These are phyloP conservation scores for Ascosphaera pollenicola DNA, from an alignment of 2,329 filamentous ascomycete genomes.

Conservation along the genomic window DNA sequence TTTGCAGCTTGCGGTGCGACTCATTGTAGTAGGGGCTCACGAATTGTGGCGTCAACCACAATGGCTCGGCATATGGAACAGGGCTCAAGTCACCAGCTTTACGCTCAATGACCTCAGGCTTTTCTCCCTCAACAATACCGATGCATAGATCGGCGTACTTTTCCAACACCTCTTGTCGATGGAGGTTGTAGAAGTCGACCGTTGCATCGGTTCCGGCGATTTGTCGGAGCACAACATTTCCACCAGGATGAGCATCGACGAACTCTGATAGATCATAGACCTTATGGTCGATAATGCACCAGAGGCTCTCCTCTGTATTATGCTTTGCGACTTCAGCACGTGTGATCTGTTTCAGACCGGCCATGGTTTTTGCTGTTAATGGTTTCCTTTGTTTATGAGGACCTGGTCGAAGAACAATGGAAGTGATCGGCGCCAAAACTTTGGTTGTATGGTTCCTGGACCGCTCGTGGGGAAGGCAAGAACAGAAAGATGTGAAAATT, in stretches of 20 bases:
- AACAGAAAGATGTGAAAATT: no score
- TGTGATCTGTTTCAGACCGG: slow-evolving; percentile 11
- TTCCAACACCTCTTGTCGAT: slow-evolving; percentile 68
- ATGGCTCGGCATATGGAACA: slow-evolving; percentile 67
- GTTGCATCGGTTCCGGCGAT: slow-evolving; percentile 68
- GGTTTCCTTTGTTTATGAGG: no score
- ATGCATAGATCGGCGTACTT: slow-evolving; percentile 58
- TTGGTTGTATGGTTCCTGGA: no score
- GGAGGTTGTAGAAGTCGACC: slow-evolving; percentile 71
- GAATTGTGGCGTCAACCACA: slow-evolving; percentile 32
- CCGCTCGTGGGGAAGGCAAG: no score
- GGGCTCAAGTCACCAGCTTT: slow-evolving; percentile 48
- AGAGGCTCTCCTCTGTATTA: slow-evolving; percentile 52
- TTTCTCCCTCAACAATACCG: slow-evolving; percentile 54
- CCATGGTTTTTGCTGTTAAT: not conserved
- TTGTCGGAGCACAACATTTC: slow-evolving; percentile 56
- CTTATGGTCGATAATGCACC: slow-evolving; percentile 69
- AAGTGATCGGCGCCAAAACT: no score
- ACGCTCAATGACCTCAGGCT: slow-evolving; percentile 47
- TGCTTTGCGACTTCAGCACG: slow-evolving; percentile 48
- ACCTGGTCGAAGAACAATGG: no score
- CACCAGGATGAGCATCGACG: slow-evolving; percentile 64
- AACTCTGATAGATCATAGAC: slow-evolving; percentile 80
- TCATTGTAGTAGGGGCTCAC: slow-evolving; percentile 39
- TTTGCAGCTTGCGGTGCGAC: slow-evolving; percentile 35